Percentiles rank a stretch among this genome's conserved stretches.
phyloP scores from a whole-genome alignment of 345 rosid species.

The Luvunga scandens region DNA sequence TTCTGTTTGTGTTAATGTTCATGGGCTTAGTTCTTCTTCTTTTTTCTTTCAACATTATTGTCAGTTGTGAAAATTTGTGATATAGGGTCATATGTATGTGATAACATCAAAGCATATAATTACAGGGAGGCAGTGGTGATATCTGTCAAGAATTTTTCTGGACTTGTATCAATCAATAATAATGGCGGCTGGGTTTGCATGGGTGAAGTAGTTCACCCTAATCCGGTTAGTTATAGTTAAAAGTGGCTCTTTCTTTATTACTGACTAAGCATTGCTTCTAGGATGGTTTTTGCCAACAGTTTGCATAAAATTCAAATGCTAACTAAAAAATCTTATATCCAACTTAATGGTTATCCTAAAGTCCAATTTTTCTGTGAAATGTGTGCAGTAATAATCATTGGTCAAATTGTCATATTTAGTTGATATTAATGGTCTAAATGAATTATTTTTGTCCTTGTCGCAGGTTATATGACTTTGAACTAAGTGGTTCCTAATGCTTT shows the following conservation, averaged over 20 bases:
- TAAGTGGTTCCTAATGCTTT: not conserved
- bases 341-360: not conserved
- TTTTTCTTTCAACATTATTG: not conserved
- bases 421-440: not conserved
- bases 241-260: not conserved
- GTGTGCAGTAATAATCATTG: not conserved
- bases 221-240: slow-evolving; percentile 52
- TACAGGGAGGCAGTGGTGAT: slow-evolving; percentile 67
- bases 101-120: not conserved
- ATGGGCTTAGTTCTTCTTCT: not conserved
- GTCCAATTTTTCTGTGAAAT: not conserved
- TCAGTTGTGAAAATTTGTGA: not conserved
- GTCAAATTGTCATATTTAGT: not conserved
- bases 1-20: not conserved
- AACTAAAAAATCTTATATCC: not conserved
- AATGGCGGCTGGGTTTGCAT: slow-evolving; percentile 83
- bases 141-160: slow-evolving; percentile 74
- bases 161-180: slow-evolving; percentile 49
- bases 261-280: not conserved
- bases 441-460: not conserved
- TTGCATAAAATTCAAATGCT: no score
- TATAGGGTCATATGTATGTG: not conserved
- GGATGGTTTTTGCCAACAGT: no score
- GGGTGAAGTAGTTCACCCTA: slow-evolving; percentile 42
- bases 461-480: no score